A percentile compares a stretch with the other conserved stretches of the same genome.
phyloP scores from a whole-genome alignment of 2,329 filamentous ascomycete species.

The Bertia moriformis region DNA sequence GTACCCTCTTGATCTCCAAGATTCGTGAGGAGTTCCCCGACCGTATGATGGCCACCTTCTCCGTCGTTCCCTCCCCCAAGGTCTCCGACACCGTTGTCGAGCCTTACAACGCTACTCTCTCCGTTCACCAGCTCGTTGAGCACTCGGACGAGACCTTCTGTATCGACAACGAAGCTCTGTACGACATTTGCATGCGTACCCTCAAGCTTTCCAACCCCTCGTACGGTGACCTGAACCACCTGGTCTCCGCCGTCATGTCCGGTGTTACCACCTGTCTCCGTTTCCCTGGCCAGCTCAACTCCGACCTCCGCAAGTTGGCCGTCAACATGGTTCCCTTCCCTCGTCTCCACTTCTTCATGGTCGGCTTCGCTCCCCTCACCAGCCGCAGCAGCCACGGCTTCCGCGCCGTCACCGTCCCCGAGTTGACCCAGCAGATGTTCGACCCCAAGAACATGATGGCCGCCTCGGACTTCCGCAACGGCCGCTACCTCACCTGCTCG shows the following conservation, averaged over 20 bases:
- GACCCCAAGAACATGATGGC: slow-evolving; percentile 99
- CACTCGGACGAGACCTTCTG: slow-evolving; percentile 99
- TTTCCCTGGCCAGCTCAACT: slow-evolving; percentile 99
- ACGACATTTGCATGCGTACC: slow-evolving; percentile 99
- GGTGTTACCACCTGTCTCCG: slow-evolving; percentile 96
- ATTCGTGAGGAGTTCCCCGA: slow-evolving; percentile 99
- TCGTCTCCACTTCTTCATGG: slow-evolving; percentile 99
- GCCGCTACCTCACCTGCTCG: slow-evolving; percentile 97
- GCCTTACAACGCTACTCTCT: slow-evolving; percentile 99
- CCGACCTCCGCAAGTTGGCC: slow-evolving; percentile 95
- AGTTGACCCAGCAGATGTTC: slow-evolving; percentile 99
- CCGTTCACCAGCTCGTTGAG: slow-evolving; percentile 96
- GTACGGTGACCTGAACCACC: slow-evolving; percentile 98
- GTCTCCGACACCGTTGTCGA: slow-evolving; percentile 99
- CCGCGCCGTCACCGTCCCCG: slow-evolving; percentile 92
- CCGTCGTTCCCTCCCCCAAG: slow-evolving; percentile 95
- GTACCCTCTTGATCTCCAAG: slow-evolving; percentile 98
- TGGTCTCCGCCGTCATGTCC: slow-evolving; percentile 98
- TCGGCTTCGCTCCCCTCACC: slow-evolving; percentile 96
- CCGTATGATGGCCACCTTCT: slow-evolving; percentile 99
- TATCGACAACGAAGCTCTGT: slow-evolving; percentile 99
- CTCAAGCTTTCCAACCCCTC: slow-evolving; percentile 97
- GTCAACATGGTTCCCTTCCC: slow-evolving; percentile 99
- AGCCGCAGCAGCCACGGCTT: slow-evolving; percentile 84
- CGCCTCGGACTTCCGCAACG: slow-evolving; percentile 98